Percentiles rank a stretch among this genome's conserved stretches.
Conservation (phyloP, 23 red algal genomes). For the Gracilaria gracilis region DNA sequence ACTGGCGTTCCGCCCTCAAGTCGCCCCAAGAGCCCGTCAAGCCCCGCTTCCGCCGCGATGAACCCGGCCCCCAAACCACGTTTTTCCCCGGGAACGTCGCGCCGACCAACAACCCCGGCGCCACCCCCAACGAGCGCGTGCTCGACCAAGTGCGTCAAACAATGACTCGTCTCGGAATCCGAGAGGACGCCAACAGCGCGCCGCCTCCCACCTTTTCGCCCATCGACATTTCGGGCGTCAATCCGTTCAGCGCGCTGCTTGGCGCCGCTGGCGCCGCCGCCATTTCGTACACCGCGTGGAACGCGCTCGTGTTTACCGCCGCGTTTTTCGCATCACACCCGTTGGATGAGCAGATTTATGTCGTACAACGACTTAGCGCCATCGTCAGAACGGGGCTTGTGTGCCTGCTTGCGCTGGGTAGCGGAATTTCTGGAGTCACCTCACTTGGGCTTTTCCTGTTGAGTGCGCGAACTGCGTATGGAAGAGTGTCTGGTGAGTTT, state of each 20-base stretch:
- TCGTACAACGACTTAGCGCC: conserved; percentile 50
- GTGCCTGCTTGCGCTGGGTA: conserved; percentile 58
- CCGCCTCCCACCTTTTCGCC: neutral
- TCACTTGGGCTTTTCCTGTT: conserved; percentile 55
- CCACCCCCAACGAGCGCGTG: conserved; percentile 67
- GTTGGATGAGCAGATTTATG: conserved; percentile 46
- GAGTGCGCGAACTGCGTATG: conserved; percentile 30
- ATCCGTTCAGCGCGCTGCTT: conserved; percentile 57
- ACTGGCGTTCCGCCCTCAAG: neutral
- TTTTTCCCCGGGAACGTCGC: neutral
- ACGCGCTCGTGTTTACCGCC: conserved; percentile 2
- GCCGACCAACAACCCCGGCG: neutral
- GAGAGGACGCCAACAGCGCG: neutral
- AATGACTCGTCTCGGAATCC: conserved; percentile 56
- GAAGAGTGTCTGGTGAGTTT: conserved; percentile 45
- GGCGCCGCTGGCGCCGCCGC: conserved; percentile 57
- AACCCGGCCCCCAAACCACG: neutral
- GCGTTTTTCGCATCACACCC: conserved; percentile 45
- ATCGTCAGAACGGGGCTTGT: conserved; percentile 58
- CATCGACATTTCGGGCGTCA: conserved; percentile 60
- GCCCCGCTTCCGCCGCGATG: conserved; percentile 14
- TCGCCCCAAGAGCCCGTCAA: conserved; percentile 21
- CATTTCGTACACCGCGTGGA: conserved; percentile 62
- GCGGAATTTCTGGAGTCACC: conserved; percentile 70
- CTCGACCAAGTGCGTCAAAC: conserved; percentile 52